Evolutionary conservation across 495 filamentous ascomycete genomes (phyloP).

Genomic region (Xanthoparmelia taractica): DNA sequence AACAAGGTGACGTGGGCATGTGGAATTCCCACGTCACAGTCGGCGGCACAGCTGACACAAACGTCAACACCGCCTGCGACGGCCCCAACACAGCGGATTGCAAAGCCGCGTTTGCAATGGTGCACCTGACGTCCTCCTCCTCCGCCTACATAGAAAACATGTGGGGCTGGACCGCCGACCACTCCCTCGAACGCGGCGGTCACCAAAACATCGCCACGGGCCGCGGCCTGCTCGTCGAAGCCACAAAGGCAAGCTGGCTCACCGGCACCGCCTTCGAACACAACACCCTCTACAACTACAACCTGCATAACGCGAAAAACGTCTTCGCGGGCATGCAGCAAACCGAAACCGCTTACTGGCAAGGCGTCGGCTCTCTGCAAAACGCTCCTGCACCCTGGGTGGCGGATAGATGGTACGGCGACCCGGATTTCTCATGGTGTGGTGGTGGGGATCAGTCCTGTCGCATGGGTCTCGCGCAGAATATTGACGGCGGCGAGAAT

Average conservation of each 20-base stretch:
- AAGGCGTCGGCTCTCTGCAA: slow-evolving; percentile 31
- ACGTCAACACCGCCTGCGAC: slow-evolving; percentile 33
- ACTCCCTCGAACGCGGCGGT: slow-evolving; percentile 37
- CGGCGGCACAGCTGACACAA: slow-evolving; percentile 43
- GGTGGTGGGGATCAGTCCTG: slow-evolving; percentile 32
- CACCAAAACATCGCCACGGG: slow-evolving; percentile 42
- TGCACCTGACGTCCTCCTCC: slow-evolving; percentile 42
- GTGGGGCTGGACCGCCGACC: slow-evolving; percentile 54
- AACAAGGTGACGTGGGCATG: slow-evolving; percentile 49
- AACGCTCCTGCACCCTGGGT: slow-evolving; percentile 42
- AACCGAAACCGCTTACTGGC: slow-evolving; percentile 44
- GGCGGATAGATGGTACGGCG: slow-evolving; percentile 31
- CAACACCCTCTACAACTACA: slow-evolving; percentile 45
- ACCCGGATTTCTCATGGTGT: slow-evolving; percentile 37
- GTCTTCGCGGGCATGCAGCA: slow-evolving; percentile 41
- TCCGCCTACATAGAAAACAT: slow-evolving; percentile 51
- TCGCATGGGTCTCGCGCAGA: slow-evolving; percentile 37
- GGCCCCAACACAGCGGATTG: slow-evolving; percentile 31
- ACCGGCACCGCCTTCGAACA: slow-evolving; percentile 40
- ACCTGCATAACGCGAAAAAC: slow-evolving; percentile 41
- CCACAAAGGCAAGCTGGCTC: slow-evolving; percentile 39
- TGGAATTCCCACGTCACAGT: slow-evolving; percentile 50
- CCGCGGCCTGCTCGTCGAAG: slow-evolving; percentile 44
- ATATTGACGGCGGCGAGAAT: slow-evolving; percentile 37
- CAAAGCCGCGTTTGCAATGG: slow-evolving; percentile 44